Evolutionary conservation across 768 basidiomycete genomes (phyloP), one percentile per base, ranked within the genome.

Genomic region (Leccinum longicurvipes): DNA sequence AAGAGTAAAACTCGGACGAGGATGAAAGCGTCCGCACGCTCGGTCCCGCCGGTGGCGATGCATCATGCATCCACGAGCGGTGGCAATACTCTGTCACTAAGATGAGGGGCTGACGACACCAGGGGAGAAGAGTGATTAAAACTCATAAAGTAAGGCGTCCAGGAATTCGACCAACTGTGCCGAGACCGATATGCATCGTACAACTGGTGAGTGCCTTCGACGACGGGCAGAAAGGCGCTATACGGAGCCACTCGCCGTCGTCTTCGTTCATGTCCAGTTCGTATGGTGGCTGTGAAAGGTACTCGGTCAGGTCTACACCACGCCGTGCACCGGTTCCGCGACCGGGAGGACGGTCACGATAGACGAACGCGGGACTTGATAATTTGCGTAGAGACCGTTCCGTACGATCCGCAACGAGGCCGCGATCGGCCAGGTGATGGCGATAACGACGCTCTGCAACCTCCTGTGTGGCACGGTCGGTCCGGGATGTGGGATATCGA

Each of bases 361-460:
- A 86, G 46, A 83, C 69, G 19, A 82, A 81, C 17, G 77, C 65
- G 7, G 79, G 75, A 14, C 73, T 80, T 2, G 82, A 79, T 52
- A 91, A 74, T 50, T 77, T 72, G 32, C 82, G 82, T 15, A 91
- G 72, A 56, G 79, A 79, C 64, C 81, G 82, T 4, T 82, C 83
- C 0, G 90, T 89, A 48, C 80, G 78, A 44, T 87, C 85, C 23
- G 85, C 80, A 51, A 92, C 84, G 50, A 86, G 77, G 57, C 71
- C 72, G 46, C 74, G 82, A 70, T 91, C 87, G 25, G 73, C 67
- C 9, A 73, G 57, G 47, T 69, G 78, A 45, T 77, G 74, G 23
- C 89, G 82, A 36, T 74, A 77, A 31, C 81, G 81, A 53, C 90
- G 82, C 60, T 91, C 89, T 8, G 89, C 87, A 39, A 91, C 66